Base-by-base conservation (phyloP, 805 yeast genomes). In the Lipomyces spencermartinsiae region DNA sequence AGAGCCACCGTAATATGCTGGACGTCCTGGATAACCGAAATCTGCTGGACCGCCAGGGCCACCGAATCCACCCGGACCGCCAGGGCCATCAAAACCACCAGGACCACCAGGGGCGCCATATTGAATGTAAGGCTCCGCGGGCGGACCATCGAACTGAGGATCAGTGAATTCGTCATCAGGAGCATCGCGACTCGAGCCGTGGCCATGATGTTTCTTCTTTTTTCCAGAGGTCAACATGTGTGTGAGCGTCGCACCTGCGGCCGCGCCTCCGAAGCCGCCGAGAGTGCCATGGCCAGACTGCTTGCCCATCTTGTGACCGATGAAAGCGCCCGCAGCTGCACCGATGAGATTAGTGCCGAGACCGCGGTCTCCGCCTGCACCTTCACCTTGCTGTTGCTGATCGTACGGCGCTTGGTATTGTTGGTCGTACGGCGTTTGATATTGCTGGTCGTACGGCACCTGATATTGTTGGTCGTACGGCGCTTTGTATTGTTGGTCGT, bases 201-300 rank as follows among this genome's bases (percentile, higher is more conserved):
- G 61, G 4, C 51, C 46, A 31, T 31, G 19, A 31, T 60, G 62
- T 29, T 14, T 53, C 8, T 14, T 65, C n/a, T 31, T 46, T 46
- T 14, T 43, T 31, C 16, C 33, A 54, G 33, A 53, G 31, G 43
- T 59, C 34, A 43, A 49, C 51, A 61, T 16, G 16, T 57, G 34
- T 2, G 72, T 68, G 57, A 67, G 7, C 16, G 59, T 61, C 39
- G 63, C 71, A 39, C 71, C 71, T 8, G 64, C 69, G 22, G 62
- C 64, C n/a, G 69, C 71, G 25, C 71, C 71, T 31, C 71, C 71
- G 25, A 69, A 22, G n/a, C 65, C 58, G 14, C 71, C 71, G 19
- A 68, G 60, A 7, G 59, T 58, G 58, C 71, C 71, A 43, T 67
- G 71, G 39, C 69, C 69, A 4, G 64, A 54, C 29, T n/a, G 34